phyloP scores from a whole-genome alignment of 2,329 filamentous ascomycete genomes.

The Diplodia sapinea region DNA sequence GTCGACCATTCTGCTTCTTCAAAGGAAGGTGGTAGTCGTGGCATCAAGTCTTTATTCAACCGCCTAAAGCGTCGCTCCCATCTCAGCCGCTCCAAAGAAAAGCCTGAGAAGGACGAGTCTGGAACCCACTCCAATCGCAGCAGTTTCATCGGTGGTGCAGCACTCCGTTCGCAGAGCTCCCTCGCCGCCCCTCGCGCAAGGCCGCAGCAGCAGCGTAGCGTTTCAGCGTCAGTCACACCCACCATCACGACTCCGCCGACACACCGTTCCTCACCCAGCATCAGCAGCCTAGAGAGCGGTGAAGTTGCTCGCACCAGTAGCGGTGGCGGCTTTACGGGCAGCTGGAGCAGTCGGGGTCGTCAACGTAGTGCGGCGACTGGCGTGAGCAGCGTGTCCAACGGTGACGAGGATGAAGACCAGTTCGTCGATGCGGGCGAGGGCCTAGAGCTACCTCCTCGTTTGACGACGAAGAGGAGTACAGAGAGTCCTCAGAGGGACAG shows the following conservation, averaged over 20 bases:
- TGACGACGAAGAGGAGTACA: slow-evolving; percentile 7
- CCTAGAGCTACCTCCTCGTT: background rate
- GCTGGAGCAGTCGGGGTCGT: slow-evolving; percentile 11
- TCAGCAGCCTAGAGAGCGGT: slow-evolving; percentile 23
- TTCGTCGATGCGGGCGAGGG: slow-evolving; percentile 56
- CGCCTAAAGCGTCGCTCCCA: slow-evolving; percentile 49
- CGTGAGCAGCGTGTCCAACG: slow-evolving; percentile 35
- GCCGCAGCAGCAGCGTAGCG: background rate
- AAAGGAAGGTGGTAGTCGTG: slow-evolving; percentile 39
- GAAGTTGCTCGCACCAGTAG: slow-evolving; percentile 4
- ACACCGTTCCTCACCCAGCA: slow-evolving; percentile 12
- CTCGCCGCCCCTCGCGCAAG: background rate
- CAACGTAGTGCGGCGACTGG: slow-evolving; percentile 18
- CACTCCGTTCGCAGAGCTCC: slow-evolving; percentile 14
- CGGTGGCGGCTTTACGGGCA: background rate
- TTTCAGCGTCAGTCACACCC: background rate
- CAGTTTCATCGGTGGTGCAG: slow-evolving; percentile 17
- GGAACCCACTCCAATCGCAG: slow-evolving; percentile 30
- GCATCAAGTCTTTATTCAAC: slow-evolving; percentile 46
- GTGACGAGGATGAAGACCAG: slow-evolving; percentile 47
- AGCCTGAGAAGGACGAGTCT: background rate
- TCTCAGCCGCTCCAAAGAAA: slow-evolving; percentile 6
- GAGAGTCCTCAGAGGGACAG: slow-evolving; percentile 23
- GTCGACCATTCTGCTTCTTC: slow-evolving; percentile 7
- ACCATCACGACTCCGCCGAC: background rate